Evolutionary conservation across 2,329 filamentous ascomycete species (phyloP).

Genomic region (Trichophyton rubrum): DNA sequence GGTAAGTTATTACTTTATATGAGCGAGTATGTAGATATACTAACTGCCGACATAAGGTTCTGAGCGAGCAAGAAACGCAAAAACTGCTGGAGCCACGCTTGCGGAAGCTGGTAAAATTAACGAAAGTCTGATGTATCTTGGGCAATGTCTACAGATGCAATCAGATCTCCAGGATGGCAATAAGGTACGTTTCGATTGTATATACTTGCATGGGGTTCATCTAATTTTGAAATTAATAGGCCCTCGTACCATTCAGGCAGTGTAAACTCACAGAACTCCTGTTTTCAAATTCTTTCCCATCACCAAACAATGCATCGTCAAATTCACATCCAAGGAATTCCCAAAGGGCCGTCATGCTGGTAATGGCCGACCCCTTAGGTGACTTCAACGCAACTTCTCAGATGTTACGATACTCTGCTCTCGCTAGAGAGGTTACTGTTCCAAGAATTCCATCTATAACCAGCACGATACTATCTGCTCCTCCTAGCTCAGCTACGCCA

Average conservation of each 20-base stretch:
- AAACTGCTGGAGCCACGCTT: constrained; percentile 82
- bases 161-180: constrained; percentile 61
- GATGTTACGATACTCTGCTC: constrained; percentile 83
- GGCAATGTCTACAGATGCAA: constrained; percentile 93
- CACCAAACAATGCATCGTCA: constrained; percentile 37
- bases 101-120: constrained; percentile 98
- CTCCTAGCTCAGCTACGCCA: constrained; percentile 21
- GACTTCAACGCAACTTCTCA: constrained; percentile 97
- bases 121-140: constrained; percentile 94
- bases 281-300: constrained; percentile 79
- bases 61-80: constrained; percentile 82
- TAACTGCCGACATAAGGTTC: constrained; percentile 42
- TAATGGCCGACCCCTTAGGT: constrained; percentile 81
- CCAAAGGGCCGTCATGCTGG: constrained; percentile 89
- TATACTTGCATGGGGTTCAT: not conserved
- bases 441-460: constrained; percentile 76
- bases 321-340: constrained; percentile 38
- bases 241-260: constrained; percentile 65
- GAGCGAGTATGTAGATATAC: not conserved
- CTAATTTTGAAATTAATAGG: constrained; percentile 26
- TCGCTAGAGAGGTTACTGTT: constrained; percentile 85
- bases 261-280: constrained; percentile 76
- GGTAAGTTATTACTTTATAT: constrained; percentile 36
- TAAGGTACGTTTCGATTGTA: constrained; percentile 44
- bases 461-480: constrained; percentile 46